Percentiles rank a stretch among this genome's conserved stretches.
phyloP scores from a whole-genome alignment of 2,329 filamentous ascomycete species.

The Colletotrichum lindemuthianum region DNA sequence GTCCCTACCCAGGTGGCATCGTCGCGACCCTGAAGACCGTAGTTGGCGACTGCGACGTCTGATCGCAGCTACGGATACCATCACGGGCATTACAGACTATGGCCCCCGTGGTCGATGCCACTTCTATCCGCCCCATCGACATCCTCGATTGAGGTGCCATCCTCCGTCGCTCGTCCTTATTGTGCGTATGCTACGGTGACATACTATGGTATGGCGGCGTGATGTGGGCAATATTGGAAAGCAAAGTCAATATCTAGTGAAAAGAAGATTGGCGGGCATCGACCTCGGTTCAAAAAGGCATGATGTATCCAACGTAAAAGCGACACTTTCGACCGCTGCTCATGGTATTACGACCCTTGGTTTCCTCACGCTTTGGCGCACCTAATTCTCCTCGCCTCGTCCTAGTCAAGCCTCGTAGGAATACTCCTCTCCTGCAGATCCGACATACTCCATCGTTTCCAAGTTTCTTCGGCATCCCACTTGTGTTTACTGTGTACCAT shows the following conservation, averaged over 20 bases:
- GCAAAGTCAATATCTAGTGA: too few species aligned
- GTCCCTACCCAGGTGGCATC: conserved; percentile 26
- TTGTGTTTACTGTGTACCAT: not conserved
- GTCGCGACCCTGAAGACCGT: conserved; percentile 5
- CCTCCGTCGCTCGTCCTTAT: conserved; percentile 11
- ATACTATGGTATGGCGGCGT: not conserved
- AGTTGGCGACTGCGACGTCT: conserved; percentile 13
- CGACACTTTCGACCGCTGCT: conserved; percentile 13
- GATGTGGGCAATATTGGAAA: not conserved
- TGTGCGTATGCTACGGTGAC: conserved; percentile 5
- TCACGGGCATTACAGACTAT: conserved; percentile 15
- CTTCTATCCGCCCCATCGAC: conserved; percentile 1
- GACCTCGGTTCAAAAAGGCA: conserved; percentile 10
- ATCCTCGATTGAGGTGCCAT: conserved; percentile 1
- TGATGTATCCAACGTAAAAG: conserved; percentile 16
- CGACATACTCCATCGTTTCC: conserved; percentile 8
- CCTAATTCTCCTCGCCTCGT: conserved; percentile 6
- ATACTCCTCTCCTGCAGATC: conserved; percentile 1
- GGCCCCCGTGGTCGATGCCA: conserved; percentile 9
- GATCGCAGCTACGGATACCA: conserved; percentile 7
- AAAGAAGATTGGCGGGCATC: not conserved
- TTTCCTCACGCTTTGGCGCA: conserved; percentile 10
- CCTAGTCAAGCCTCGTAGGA: conserved; percentile 3
- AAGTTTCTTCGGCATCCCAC: conserved; percentile 10
- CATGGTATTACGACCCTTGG: not conserved